Evolutionary conservation across 345 rosid species (phyloP).

Genomic region (Pelargonium nanum): DNA sequence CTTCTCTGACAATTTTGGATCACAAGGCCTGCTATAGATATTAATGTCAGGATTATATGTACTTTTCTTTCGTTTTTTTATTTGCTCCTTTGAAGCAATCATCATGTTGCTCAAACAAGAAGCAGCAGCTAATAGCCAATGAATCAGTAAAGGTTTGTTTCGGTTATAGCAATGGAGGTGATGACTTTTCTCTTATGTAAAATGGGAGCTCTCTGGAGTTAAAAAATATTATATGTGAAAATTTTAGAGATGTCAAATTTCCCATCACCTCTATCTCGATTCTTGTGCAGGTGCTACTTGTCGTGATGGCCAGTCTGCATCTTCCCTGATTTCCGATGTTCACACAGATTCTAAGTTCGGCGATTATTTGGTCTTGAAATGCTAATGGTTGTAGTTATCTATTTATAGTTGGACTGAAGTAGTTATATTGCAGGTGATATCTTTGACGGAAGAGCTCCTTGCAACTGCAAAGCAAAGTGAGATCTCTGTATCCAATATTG

Average conservation of each 20-base stretch:
- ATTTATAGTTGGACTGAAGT: constrained; percentile 11
- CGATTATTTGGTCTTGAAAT: constrained; percentile 20
- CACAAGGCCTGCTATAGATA: constrained; percentile 13
- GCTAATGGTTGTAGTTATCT: constrained; percentile 5
- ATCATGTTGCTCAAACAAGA: constrained; percentile 52
- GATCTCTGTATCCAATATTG: constrained; percentile 36
- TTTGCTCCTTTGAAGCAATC: constrained; percentile 56
- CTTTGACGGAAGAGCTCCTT: constrained; percentile 86
- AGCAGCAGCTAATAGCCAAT: constrained; percentile 48
- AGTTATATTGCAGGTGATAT: constrained; percentile 54
- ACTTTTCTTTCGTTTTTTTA: too few species aligned
- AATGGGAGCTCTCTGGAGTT: constrained; percentile 24
- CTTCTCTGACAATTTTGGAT: neutral
- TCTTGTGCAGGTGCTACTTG: constrained; percentile 82
- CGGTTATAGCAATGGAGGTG: constrained; percentile 47
- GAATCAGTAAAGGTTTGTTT: constrained; percentile 38
- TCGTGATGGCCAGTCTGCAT: constrained; percentile 67
- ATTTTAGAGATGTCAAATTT: constrained; percentile 39
- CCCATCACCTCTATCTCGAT: constrained; percentile 77
- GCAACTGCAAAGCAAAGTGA: constrained; percentile 73
- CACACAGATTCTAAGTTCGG: constrained; percentile 58
- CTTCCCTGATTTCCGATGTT: constrained; percentile 74
- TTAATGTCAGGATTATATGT: constrained; percentile 28
- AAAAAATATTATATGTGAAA: constrained; percentile 27
- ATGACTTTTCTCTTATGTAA: constrained; percentile 31